These are phyloP conservation scores for Clausena lansium DNA, from an alignment of 345 rosid genomes.

Conservation along the genomic window DNA sequence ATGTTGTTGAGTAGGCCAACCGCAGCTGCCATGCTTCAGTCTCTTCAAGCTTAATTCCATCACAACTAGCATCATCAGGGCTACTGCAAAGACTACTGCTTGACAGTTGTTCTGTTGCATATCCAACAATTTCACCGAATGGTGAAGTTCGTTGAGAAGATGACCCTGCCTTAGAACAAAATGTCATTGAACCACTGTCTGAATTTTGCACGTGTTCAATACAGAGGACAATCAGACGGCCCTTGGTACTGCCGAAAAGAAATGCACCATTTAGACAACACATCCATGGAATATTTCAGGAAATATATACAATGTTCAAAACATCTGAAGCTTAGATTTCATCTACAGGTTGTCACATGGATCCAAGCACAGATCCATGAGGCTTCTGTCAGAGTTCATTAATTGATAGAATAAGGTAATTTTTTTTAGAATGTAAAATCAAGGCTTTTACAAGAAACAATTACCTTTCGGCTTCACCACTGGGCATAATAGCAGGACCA, in stretches of 20 bases:
- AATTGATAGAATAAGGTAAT: not conserved
- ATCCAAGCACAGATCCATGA: not conserved
- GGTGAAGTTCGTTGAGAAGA: conserved; percentile 85
- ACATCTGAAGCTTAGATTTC: not conserved
- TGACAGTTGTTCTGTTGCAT: conserved; percentile 70
- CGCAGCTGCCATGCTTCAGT: conserved; percentile 81
- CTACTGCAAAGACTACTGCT: conserved; percentile 83
- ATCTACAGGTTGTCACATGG: not conserved
- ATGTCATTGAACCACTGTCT: conserved; percentile 71
- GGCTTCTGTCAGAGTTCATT: too few species aligned
- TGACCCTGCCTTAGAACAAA: conserved; percentile 65
- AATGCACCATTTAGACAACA: conserved; percentile 18
- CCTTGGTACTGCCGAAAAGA: conserved; percentile 68
- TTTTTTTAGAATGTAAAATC: not conserved
- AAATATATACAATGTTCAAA: not conserved
- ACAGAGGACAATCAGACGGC: conserved; percentile 78
- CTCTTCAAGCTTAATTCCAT: conserved; percentile 81
- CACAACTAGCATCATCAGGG: conserved; percentile 77
- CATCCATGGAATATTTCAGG: not conserved
- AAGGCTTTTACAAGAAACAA: conserved; percentile 2
- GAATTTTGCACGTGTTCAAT: conserved; percentile 67
- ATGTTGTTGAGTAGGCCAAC: conserved; percentile 45
- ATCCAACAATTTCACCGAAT: conserved; percentile 66
- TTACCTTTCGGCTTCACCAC: conserved; percentile 99
- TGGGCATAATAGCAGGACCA: conserved; percentile 94